phyloP scores from a whole-genome alignment of 345 rosid species.

The Passiflora organensis region DNA sequence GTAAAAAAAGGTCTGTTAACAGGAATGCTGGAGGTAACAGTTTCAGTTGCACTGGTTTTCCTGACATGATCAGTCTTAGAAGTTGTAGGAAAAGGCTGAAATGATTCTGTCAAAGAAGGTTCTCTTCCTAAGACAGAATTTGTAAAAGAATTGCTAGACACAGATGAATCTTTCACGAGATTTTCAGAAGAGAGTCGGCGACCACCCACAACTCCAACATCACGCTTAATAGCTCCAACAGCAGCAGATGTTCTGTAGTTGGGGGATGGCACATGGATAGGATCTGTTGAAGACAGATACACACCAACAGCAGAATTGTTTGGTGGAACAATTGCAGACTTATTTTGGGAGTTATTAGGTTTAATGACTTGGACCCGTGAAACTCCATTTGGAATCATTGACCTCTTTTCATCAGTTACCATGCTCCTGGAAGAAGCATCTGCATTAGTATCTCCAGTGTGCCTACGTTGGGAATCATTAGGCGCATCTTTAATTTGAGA shows the following conservation, averaged over 20 bases:
- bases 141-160: slow-evolving; percentile 37
- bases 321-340: slow-evolving; percentile 35
- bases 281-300: slow-evolving; percentile 83
- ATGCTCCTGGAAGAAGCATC: slow-evolving; percentile 29
- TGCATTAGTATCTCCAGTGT: slow-evolving; percentile 22
- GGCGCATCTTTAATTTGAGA: slow-evolving; percentile 35
- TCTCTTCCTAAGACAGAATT: slow-evolving; percentile 45
- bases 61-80: slow-evolving; percentile 48
- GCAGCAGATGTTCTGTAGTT: slow-evolving; percentile 67
- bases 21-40: slow-evolving; percentile 34
- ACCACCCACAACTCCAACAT: slow-evolving; percentile 76
- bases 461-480: slow-evolving; percentile 29
- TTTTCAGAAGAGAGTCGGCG: slow-evolving; percentile 55
- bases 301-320: slow-evolving; percentile 71
- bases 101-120: slow-evolving; percentile 45
- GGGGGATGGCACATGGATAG: slow-evolving; percentile 94
- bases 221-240: slow-evolving; percentile 89
- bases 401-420: slow-evolving; percentile 30
- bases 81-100: slow-evolving; percentile 42
- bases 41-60: slow-evolving; percentile 39
- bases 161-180: slow-evolving; percentile 40
- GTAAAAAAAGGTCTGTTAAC: slow-evolving; percentile 42
- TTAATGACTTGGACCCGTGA: slow-evolving; percentile 34
- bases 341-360: slow-evolving; percentile 32
- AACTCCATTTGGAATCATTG: slow-evolving; percentile 17